phyloP scores from a whole-genome alignment of 768 basidiomycete species.

The Amanita rimosa region DNA sequence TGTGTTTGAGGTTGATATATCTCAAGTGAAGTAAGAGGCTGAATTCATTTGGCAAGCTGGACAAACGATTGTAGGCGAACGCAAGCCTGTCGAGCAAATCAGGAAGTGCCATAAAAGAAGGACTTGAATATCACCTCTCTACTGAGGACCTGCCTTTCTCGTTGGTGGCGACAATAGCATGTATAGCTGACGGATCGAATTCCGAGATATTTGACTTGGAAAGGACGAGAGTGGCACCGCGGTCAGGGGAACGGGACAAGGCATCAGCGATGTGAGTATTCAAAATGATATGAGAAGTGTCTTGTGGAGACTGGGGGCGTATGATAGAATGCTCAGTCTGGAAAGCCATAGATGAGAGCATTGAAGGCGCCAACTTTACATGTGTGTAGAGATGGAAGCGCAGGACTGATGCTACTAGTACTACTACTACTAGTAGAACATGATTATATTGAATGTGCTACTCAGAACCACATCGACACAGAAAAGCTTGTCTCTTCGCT shows the following conservation, averaged over 20 bases:
- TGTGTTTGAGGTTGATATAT: slow-evolving; percentile 83
- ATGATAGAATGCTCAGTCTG: neutral
- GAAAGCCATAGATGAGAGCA: slow-evolving; percentile 1
- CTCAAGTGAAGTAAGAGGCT: slow-evolving; percentile 60
- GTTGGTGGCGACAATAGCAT: slow-evolving; percentile 60
- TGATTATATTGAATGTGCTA: too few species aligned
- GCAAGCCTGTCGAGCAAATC: slow-evolving; percentile 50
- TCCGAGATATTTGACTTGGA: slow-evolving; percentile 70
- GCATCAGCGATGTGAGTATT: slow-evolving; percentile 57
- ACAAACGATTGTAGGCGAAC: slow-evolving; percentile 74
- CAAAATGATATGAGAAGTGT: slow-evolving; percentile 27
- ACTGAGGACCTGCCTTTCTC: slow-evolving; percentile 42
- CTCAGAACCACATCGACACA: slow-evolving; percentile 83
- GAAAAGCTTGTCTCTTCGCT: slow-evolving; percentile 78
- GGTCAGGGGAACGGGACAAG: slow-evolving; percentile 54
- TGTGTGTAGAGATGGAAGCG: neutral
- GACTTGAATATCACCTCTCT: slow-evolving; percentile 37
- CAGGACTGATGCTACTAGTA: neutral
- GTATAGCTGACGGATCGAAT: slow-evolving; percentile 63
- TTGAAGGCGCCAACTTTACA: neutral
- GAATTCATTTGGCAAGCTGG: slow-evolving; percentile 67
- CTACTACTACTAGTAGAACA: too few species aligned
- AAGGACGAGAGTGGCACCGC: slow-evolving; percentile 76
- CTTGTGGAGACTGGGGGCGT: slow-evolving; percentile 4
- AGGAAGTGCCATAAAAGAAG: neutral